Base-by-base conservation (phyloP, 495 filamentous ascomycete genomes). In the Xylaria sp. region DNA sequence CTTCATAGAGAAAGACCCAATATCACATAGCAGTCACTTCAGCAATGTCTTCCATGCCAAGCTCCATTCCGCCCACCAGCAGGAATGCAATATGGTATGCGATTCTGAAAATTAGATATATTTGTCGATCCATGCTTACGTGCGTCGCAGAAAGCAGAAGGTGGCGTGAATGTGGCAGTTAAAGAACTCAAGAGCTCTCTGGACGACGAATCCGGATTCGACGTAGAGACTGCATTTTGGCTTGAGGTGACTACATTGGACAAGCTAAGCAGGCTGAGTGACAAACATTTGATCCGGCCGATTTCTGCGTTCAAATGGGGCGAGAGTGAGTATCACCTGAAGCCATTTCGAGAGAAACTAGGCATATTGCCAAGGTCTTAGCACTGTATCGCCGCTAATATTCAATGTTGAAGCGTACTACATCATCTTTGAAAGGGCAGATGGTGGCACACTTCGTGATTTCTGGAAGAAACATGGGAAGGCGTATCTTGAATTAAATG, bases 391-490 rank as follows among this genome's bases (percentile, higher is more conserved):
- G 40, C 35, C 5, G 33, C 57, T 61, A 15, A 61, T 15, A 1
- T 33, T 33, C 1, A 33, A 33, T n/a, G 31, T 40, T 61, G 3
- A 72, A 62, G 48, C n/a, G 1, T 50, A 71, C 68, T 79, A 73
- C 62, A 59, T 80, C 31, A 71, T 78, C 48, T 77, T 79, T 66
- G 71, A 71, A 58, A 78, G 75, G 76, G 79, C 79, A 19, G 70
- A 76, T 40, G 73, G 75, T 8, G 74, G 74, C 17, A 74, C 64
- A 35, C 64, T 80, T 5, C 57, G 73, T 9, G 52, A 76, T n/a
- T 71, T 77, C 24, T 78, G 73, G 15, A 33, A 9, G 1, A n/a
- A 62, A 9, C 69, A 43, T 19, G 17, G 12, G 1, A 37, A 63
- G 29, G 57, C 5, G 33, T n/a, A 64, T 0, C 50, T 68, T 46